These are phyloP conservation scores for Theobroma cacao DNA, from an alignment of 345 rosid genomes.

Conservation along the genomic window DNA sequence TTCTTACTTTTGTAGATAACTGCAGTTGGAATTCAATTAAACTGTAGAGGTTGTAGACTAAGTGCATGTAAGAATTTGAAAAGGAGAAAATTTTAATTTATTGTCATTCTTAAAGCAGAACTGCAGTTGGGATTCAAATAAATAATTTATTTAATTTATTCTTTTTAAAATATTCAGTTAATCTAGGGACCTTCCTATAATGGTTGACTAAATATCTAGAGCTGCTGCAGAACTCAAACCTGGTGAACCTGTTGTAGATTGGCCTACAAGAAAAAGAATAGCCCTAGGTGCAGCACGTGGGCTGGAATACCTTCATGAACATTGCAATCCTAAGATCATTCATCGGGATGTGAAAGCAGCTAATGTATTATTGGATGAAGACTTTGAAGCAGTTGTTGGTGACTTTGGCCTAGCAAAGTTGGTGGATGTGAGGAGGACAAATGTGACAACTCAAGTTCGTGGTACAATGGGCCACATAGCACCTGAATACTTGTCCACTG, in stretches of 20 bases:
- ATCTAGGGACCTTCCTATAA: neutral
- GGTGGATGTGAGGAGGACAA: constrained; percentile 83
- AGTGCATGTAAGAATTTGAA: neutral
- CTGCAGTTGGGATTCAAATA: no score
- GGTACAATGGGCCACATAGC: constrained; percentile 99
- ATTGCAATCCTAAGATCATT: constrained; percentile 94
- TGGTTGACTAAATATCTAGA: constrained; percentile 3
- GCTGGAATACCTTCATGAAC: constrained; percentile 94
- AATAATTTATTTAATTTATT: neutral
- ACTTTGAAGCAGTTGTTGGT: constrained; percentile 96
- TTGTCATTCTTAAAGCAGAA: neutral
- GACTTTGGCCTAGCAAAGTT: constrained; percentile 96
- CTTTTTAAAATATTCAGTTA: neutral
- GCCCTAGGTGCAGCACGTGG: constrained; percentile 96
- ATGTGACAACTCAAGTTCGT: constrained; percentile 96
- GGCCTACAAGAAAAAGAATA: constrained; percentile 79
- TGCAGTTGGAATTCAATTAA: neutral
- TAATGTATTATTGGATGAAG: constrained; percentile 85
- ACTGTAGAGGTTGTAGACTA: neutral
- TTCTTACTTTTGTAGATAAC: neutral
- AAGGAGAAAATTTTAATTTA: neutral
- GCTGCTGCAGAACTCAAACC: constrained; percentile 70
- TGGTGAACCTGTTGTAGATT: constrained; percentile 71
- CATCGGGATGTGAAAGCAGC: constrained; percentile 99
- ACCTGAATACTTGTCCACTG: constrained; percentile 93